Conservation (phyloP, 306 rosid genomes). For the Erythrophleum fordii region DNA sequence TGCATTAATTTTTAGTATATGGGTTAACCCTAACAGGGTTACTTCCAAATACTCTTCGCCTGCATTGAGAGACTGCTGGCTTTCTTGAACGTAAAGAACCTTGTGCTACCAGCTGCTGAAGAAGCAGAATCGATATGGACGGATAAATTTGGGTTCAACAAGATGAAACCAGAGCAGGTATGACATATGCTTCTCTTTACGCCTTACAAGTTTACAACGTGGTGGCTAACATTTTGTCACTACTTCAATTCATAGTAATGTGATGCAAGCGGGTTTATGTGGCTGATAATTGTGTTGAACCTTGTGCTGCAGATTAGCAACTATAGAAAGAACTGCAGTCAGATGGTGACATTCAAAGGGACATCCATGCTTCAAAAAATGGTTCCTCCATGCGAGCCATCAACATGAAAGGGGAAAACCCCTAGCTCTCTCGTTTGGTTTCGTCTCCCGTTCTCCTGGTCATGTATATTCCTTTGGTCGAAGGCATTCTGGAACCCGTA, state of each 20-base stretch:
- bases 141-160: constrained; percentile 76
- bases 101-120: constrained; percentile 92
- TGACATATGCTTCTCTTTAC: constrained; percentile 19
- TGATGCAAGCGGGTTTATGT: constrained; percentile 21
- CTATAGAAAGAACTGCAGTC: constrained; percentile 80
- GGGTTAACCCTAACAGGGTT: constrained; percentile 61
- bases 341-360: constrained; percentile 87
- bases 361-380: constrained; percentile 86
- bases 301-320: constrained; percentile 66
- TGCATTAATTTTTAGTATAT: constrained; percentile 3
- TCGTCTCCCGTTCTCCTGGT: constrained; percentile 9
- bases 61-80: constrained; percentile 86
- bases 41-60: constrained; percentile 82
- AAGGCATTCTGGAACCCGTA: constrained; percentile 23
- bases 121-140: constrained; percentile 97
- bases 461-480: constrained; percentile 29
- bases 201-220: not conserved
- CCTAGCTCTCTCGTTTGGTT: constrained; percentile 21
- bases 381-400: constrained; percentile 68
- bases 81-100: constrained; percentile 72
- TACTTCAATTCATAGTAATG: constrained; percentile 12
- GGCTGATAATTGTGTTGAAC: constrained; percentile 24
- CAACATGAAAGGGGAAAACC: constrained; percentile 36
- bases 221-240: constrained; percentile 12
- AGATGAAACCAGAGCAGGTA: constrained; percentile 80